Percentiles rank a stretch among this genome's conserved stretches.
These are phyloP conservation scores for Dianthus caryophyllus DNA, from an alignment of 148 eudicot genomes.

Conservation along the genomic window DNA sequence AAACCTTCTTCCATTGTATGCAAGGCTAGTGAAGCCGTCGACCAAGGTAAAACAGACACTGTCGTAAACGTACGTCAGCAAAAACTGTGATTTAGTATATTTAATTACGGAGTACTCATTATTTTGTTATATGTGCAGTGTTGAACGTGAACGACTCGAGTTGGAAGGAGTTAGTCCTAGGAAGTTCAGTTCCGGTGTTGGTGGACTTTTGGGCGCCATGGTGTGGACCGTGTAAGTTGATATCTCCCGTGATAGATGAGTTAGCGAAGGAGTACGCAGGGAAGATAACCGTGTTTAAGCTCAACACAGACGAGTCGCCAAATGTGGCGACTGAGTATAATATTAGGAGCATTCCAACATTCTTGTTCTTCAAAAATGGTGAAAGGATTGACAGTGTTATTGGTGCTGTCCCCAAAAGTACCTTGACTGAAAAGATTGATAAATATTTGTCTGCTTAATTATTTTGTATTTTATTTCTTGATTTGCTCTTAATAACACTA, in stretches of 20 bases:
- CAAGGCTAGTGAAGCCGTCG: constrained; percentile 47
- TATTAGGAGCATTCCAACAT: constrained; percentile 66
- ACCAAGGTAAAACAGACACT: constrained; percentile 49
- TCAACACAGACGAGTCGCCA: constrained; percentile 67
- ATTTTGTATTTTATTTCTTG: no score
- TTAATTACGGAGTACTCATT: no score
- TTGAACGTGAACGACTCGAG: constrained; percentile 39
- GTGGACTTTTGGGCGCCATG: constrained; percentile 85
- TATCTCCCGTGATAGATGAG: constrained; percentile 55
- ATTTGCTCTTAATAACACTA: background rate
- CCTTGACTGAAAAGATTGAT: constrained; percentile 47
- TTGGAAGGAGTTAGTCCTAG: constrained; percentile 49
- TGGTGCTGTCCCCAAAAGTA: constrained; percentile 66
- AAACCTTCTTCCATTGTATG: constrained; percentile 37
- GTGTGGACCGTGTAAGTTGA: constrained; percentile 74
- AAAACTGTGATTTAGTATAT: no score
- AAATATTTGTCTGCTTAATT: constrained; percentile 39
- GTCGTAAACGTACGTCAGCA: no score
- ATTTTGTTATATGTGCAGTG: constrained; percentile 22
- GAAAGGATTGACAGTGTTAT: constrained; percentile 57
- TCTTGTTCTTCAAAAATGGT: constrained; percentile 60
- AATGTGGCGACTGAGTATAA: constrained; percentile 49
- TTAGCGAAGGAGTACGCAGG: constrained; percentile 67
- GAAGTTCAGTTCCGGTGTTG: constrained; percentile 41
- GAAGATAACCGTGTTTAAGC: constrained; percentile 50